Evolutionary conservation across 2,329 filamentous ascomycete species (phyloP).

Genomic region (Cadophora luteo-olivacea): DNA sequence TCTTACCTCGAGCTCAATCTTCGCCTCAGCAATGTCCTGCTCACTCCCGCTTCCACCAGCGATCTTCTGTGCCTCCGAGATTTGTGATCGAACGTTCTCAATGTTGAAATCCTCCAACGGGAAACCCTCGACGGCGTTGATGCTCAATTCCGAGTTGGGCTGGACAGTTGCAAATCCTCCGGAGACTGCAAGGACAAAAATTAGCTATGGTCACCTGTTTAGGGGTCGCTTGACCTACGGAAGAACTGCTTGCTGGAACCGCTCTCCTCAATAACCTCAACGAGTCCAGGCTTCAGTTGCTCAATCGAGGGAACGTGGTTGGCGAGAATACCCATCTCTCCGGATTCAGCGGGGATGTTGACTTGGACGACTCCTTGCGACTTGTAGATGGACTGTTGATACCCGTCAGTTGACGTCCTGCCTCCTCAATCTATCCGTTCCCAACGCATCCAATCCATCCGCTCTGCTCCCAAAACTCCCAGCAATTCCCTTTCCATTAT

Average conservation of each 20-base stretch:
- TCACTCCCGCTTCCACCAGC: constrained; percentile 89
- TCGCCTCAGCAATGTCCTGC: constrained; percentile 97
- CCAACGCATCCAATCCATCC: constrained; percentile 13
- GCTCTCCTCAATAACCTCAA: constrained; percentile 32
- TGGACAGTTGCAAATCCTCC: constrained; percentile 97
- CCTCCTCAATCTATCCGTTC: constrained; percentile 33
- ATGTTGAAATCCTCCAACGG: constrained; percentile 94
- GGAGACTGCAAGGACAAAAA: constrained; percentile 69
- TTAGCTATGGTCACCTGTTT: constrained; percentile 23
- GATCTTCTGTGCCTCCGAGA: constrained; percentile 95
- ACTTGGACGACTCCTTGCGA: constrained; percentile 84
- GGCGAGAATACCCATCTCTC: constrained; percentile 99
- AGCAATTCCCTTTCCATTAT: background rate
- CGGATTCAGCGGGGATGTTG: constrained; percentile 97
- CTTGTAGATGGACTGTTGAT: constrained; percentile 71
- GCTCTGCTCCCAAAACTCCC: background rate
- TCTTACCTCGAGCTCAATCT: constrained; percentile 96
- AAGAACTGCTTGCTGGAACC: constrained; percentile 86
- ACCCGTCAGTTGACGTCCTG: constrained; percentile 46
- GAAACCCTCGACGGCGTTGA: constrained; percentile 97
- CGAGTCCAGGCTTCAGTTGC: constrained; percentile 93
- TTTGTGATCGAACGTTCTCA: constrained; percentile 87
- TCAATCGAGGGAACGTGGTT: constrained; percentile 99
- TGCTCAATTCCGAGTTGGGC: constrained; percentile 92
- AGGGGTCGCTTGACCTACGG: constrained; percentile 67